Conservation (phyloP, 345 rosid species). For the Toxicodendron radicans region DNA sequence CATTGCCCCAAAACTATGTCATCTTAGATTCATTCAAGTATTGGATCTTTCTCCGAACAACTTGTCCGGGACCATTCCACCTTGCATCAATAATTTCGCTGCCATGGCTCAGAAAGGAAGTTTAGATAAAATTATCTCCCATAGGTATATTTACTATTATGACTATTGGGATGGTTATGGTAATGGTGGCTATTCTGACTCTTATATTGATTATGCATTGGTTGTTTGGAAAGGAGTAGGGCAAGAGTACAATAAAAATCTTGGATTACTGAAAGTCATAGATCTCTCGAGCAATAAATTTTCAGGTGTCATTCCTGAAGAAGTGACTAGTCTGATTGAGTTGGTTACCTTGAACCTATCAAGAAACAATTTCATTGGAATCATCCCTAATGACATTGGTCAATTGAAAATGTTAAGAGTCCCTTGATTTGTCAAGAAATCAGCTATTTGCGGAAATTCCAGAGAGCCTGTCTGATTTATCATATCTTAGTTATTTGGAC, state of each 20-base stretch:
- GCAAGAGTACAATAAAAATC: conserved; percentile 4
- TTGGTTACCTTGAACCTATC: conserved; percentile 30
- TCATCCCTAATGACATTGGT: conserved; percentile 17
- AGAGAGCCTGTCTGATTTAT: conserved; percentile 2
- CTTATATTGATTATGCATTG: background rate
- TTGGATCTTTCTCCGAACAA: conserved; percentile 21
- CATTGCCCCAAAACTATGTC: conserved; percentile 27
- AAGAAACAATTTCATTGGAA: conserved; percentile 22
- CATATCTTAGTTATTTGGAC: conserved; percentile 25
- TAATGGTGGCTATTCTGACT: background rate
- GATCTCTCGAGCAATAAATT: conserved; percentile 25
- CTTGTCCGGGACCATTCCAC: conserved; percentile 17
- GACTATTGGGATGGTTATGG: background rate
- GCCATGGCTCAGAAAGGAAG: conserved; percentile 1
- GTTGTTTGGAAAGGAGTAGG: conserved; percentile 16
- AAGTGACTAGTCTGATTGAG: conserved; percentile 7
- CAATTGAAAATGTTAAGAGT: conserved; percentile 10
- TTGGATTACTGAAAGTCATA: conserved; percentile 13
- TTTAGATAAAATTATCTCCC: too few species aligned
- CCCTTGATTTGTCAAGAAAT: conserved; percentile 29
- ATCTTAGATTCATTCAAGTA: conserved; percentile 12
- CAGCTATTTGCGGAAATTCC: conserved; percentile 28
- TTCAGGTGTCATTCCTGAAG: conserved; percentile 17
- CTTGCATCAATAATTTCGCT: conserved; percentile 9
- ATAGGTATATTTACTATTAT: too few species aligned